Percentiles rank a stretch among this genome's conserved stretches.
These are phyloP conservation scores for Aspergillus bertholletiae DNA, from an alignment of 495 filamentous ascomycete genomes.

Conservation along the genomic window DNA sequence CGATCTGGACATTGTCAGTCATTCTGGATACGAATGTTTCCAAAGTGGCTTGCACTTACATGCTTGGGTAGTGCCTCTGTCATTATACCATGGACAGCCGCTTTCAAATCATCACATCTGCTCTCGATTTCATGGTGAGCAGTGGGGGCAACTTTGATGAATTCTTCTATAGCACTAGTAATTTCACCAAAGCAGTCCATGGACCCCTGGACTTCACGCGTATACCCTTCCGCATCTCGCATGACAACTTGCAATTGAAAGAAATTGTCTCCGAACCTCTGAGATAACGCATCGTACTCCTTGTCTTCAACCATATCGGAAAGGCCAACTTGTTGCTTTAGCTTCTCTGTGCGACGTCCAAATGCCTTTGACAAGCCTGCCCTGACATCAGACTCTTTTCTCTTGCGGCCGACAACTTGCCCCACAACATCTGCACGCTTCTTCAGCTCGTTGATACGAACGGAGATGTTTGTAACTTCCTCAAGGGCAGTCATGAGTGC, in stretches of 20 bases:
- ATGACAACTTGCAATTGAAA: conserved; percentile 86
- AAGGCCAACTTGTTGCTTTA: conserved; percentile 63
- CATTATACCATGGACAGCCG: conserved; percentile 76
- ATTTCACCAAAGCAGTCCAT: conserved; percentile 72
- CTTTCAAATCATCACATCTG: conserved; percentile 85
- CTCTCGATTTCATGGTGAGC: conserved; percentile 78
- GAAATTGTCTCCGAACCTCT: conserved; percentile 82
- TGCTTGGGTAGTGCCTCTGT: conserved; percentile 78
- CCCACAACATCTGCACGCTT: conserved; percentile 86
- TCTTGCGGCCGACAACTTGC: conserved; percentile 79
- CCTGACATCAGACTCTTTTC: conserved; percentile 85
- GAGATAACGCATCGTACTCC: conserved; percentile 68
- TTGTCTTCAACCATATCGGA: conserved; percentile 71
- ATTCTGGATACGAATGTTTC: neutral
- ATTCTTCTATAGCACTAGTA: conserved; percentile 63
- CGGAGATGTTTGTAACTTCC: conserved; percentile 65
- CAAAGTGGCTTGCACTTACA: conserved; percentile 53
- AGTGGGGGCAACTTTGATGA: conserved; percentile 56
- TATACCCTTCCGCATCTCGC: conserved; percentile 86
- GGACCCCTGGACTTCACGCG: conserved; percentile 60
- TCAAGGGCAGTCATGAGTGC: conserved; percentile 60
- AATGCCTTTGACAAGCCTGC: conserved; percentile 82
- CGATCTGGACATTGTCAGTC: conserved; percentile 49
- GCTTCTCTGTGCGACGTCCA: conserved; percentile 77
- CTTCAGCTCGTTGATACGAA: conserved; percentile 89